Evolutionary conservation across 495 filamentous ascomycete genomes (phyloP), one percentile per base, ranked within the genome.

Genomic region (Penicillium cosmopolitanum): DNA sequence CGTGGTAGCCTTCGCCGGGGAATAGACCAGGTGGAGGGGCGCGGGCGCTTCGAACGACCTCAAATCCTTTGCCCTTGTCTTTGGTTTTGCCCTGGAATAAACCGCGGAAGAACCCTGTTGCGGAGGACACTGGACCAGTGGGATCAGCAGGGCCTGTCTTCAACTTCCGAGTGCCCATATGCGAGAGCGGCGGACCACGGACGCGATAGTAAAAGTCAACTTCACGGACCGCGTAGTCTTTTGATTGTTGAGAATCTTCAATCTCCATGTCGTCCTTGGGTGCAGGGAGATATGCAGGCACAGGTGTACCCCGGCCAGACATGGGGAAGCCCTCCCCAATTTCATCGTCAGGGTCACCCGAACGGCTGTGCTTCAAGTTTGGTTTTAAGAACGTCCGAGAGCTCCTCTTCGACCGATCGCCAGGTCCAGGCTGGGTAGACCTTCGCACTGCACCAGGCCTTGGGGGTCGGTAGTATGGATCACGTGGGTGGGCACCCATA

Each of bases 131-230:
- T 3, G 94, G 93, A 0, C 92, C 88, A 35, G 93, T 96, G 6
- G 95, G 95, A 75, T 98, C 96, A 16, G 94, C 93, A 2, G 95
- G 95, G 0, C 95, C 96, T 4, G 95, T 98, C 65, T 93, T 91
- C 52, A 97, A 77, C 67, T 90, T 92, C 36, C 95, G 82, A 33
- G 89, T 90, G 4, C 89, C 91, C 13, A 82, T 85, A 51, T 89
- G 88, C 0, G 91, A 93, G 6, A 98, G 80, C 10, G 94, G 92
- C n/a, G 91, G 90, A 0, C 95, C 95, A 15, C 91, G 86, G 23
- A 96, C 88, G 13, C 93, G 89, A 70, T 98, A 97, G 68, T 96
- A 96, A 66, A 94, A 97, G 69, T 98, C 95, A 5, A 91, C 89
- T 73, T 98, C 95, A 36, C 95, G 87, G 1, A 91, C 92, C 4